Percentiles rank a stretch among this genome's conserved stretches.
phyloP scores from a whole-genome alignment of 1,284 basidiomycete species.

The Spongispora temasekensis region DNA sequence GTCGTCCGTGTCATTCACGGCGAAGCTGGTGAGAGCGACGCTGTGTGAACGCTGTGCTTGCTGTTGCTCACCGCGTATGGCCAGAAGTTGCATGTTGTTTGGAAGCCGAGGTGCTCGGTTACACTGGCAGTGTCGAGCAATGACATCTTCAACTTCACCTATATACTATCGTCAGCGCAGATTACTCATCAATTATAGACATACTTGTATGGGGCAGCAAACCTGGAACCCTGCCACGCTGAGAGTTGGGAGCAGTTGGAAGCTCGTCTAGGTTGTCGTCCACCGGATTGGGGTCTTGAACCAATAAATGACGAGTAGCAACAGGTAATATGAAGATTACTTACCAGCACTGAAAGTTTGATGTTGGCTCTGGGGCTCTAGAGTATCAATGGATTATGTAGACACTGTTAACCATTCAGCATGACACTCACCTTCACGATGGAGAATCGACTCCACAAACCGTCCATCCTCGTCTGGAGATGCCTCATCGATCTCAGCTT shows the following conservation, averaged over 20 bases:
- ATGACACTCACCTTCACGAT: background rate
- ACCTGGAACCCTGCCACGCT: background rate
- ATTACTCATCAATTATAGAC: no score
- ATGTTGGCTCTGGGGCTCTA: background rate
- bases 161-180: background rate
- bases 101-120: background rate
- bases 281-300: background rate
- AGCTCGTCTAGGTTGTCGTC: background rate
- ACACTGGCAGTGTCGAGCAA: background rate
- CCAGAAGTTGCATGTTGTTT: background rate
- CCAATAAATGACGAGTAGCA: background rate
- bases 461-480: background rate
- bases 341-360: background rate
- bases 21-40: background rate
- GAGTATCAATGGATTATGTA: background rate
- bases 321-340: background rate
- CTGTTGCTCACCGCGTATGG: background rate
- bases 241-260: background rate
- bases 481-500: background rate
- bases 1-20: background rate
- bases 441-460: background rate
- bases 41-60: background rate
- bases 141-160: background rate
- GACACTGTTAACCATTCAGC: background rate
- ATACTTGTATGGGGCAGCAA: background rate